phyloP scores from a whole-genome alignment of 2,329 filamentous ascomycete species.

The Teratosphaeriaceae sp. region DNA sequence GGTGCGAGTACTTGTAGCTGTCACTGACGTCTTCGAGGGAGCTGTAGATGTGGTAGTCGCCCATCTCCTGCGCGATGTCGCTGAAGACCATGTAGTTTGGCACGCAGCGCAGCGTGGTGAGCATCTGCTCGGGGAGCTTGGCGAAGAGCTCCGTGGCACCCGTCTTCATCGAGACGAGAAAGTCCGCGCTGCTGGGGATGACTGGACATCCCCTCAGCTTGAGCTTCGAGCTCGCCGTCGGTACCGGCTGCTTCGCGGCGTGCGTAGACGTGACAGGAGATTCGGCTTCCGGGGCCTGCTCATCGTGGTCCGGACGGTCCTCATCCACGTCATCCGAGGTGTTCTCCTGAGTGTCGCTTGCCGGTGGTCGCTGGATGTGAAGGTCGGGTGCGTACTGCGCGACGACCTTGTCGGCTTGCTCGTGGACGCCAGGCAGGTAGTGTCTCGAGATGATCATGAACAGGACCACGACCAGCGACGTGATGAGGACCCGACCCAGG shows the following conservation, averaged over 20 bases:
- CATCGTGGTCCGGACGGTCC: background rate
- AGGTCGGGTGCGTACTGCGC: constrained; percentile 1
- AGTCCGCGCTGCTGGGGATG: background rate
- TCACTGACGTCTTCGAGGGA: constrained; percentile 4
- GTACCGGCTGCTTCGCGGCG: background rate
- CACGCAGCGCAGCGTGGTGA: constrained; percentile 4
- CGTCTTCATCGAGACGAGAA: constrained; percentile 5
- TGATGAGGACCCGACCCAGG: background rate
- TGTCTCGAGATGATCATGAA: constrained; percentile 2
- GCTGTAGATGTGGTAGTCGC: constrained; percentile 2
- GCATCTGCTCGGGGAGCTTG: constrained; percentile 3
- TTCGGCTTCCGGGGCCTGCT: background rate
- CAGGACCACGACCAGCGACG: background rate
- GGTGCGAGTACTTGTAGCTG: constrained; percentile 6
- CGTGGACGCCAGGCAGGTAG: constrained; percentile 1
- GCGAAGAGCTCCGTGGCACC: constrained; percentile 3
- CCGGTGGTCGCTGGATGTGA: background rate
- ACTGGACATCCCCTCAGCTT: background rate
- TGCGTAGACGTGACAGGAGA: too few species aligned
- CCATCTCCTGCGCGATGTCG: constrained; percentile 4
- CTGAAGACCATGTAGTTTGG: constrained; percentile 7
- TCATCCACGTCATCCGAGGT: too few species aligned
- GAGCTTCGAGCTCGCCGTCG: background rate
- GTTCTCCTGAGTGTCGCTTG: background rate
- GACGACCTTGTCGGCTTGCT: constrained; percentile 2